Percentiles rank a stretch among this genome's conserved stretches.
These are phyloP conservation scores for Wickerhamiella kurtzmanii DNA, from an alignment of 805 yeast species.

Conservation along the genomic window DNA sequence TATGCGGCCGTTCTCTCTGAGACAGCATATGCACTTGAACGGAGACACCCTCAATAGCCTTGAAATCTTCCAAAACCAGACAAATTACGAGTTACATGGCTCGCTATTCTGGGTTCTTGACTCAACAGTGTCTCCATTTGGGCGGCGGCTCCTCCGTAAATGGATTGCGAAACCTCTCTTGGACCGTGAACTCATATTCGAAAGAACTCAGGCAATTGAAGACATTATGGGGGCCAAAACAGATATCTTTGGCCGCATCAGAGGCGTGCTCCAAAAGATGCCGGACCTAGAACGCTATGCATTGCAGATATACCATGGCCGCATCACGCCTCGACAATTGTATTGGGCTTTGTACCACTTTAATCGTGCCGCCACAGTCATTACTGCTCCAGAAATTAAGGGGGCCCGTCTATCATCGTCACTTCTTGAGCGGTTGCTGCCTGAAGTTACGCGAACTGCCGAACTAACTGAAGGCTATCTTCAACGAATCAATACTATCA, in stretches of 20 bases:
- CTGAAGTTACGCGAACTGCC: constrained; percentile 27
- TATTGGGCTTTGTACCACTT: constrained; percentile 39
- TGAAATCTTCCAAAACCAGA: constrained; percentile 58
- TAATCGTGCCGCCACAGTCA: constrained; percentile 21
- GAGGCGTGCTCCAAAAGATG: constrained; percentile 22
- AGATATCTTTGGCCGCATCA: constrained; percentile 21
- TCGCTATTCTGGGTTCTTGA: constrained; percentile 69
- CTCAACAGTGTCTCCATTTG: constrained; percentile 68
- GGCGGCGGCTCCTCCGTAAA: constrained; percentile 46
- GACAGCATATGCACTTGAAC: constrained; percentile 41
- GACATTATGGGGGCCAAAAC: constrained; percentile 25
- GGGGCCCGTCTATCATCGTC: constrained; percentile 24
- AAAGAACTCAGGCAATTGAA: constrained; percentile 50
- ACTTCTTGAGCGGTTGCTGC: constrained; percentile 30
- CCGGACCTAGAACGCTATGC: constrained; percentile 51
- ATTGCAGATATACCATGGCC: constrained; percentile 45
- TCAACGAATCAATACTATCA: constrained; percentile 15
- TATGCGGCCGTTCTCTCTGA: constrained; percentile 37
- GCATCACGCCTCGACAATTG: constrained; percentile 46
- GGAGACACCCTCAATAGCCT: constrained; percentile 54
- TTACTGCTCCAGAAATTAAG: constrained; percentile 15
- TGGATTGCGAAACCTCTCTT: constrained; percentile 72
- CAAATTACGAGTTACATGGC: constrained; percentile 46
- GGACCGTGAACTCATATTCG: constrained; percentile 38
- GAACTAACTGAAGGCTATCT: constrained; percentile 21